Evolutionary conservation across 169 alveolate species (phyloP).

Genomic region (Plasmodium billcollinsi): DNA sequence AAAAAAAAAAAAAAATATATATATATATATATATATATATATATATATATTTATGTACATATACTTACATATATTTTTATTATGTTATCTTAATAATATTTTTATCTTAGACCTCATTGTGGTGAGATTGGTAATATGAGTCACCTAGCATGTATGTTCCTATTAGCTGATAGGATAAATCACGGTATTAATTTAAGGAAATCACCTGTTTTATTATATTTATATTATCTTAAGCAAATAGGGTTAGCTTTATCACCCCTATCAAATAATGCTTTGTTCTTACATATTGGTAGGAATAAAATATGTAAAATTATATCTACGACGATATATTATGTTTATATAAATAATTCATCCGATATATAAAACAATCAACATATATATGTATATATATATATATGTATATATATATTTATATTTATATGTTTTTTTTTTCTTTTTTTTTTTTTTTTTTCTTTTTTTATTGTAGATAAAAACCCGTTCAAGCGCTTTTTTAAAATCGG

Average conservation of each 20-base stretch:
- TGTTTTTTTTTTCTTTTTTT: too few species aligned
- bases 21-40: background rate
- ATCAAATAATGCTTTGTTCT: constrained; percentile 92
- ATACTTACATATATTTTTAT: background rate
- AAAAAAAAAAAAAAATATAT: too few species aligned
- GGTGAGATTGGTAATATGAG: constrained; percentile 94
- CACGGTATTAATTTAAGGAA: constrained; percentile 91
- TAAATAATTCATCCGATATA: too few species aligned
- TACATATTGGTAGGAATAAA: constrained; percentile 39
- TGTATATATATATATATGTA: too few species aligned
- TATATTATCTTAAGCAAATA: constrained; percentile 92
- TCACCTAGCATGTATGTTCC: constrained; percentile 91
- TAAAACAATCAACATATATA: too few species aligned
- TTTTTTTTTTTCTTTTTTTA: constrained; percentile 33
- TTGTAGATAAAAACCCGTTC: constrained; percentile 91
- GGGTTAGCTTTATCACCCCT: constrained; percentile 95
- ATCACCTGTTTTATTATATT: constrained; percentile 90
- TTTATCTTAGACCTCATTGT: constrained; percentile 92
- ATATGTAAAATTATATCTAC: background rate
- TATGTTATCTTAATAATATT: background rate
- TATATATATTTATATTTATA: too few species aligned
- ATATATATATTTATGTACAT: background rate
- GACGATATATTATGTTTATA: background rate
- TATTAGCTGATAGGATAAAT: constrained; percentile 91
- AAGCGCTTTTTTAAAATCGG: constrained; percentile 91